These are phyloP conservation scores for Diatrype stigma DNA, from an alignment of 2,329 filamentous ascomycete species.

Conservation along the genomic window DNA sequence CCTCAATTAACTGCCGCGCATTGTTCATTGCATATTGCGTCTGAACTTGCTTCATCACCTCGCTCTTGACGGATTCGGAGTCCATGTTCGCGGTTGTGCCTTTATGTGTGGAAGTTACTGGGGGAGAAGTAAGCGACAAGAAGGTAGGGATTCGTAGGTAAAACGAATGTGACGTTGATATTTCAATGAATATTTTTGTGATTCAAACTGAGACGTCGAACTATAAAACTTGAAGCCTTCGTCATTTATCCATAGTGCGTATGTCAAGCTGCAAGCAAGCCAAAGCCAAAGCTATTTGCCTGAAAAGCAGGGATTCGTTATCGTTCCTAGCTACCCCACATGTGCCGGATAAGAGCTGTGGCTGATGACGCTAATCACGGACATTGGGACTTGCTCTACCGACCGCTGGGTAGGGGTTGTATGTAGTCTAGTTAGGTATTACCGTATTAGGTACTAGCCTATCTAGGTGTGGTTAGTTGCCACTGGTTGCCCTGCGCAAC, in stretches of 20 bases:
- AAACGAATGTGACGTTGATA: too few relatives aligned
- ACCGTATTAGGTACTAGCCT: too few relatives aligned
- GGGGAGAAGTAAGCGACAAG: background rate
- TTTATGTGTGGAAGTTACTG: too few relatives aligned
- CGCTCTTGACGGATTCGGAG: constrained; percentile 54
- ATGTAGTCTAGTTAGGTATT: too few relatives aligned
- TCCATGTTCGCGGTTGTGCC: constrained; percentile 46
- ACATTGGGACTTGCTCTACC: background rate
- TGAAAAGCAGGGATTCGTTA: background rate
- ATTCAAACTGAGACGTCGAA: too few relatives aligned
- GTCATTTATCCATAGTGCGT: background rate
- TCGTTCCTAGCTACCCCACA: background rate
- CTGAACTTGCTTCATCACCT: constrained; percentile 62
- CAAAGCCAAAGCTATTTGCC: background rate
- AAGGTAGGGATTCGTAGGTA: too few relatives aligned
- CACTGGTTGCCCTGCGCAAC: constrained; percentile 6
- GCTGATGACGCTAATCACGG: background rate
- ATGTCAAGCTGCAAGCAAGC: too few relatives aligned
- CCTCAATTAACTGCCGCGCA: constrained; percentile 66
- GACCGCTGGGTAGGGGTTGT: too few relatives aligned
- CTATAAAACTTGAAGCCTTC: background rate
- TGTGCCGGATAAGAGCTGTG: background rate
- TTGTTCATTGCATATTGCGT: constrained; percentile 64
- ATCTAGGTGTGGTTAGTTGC: too few relatives aligned
- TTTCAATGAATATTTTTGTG: too few relatives aligned